Percentiles rank a stretch among this genome's conserved stretches.
phyloP scores from a whole-genome alignment of 345 rosid species.

The Cardiospermum halicacabum region DNA sequence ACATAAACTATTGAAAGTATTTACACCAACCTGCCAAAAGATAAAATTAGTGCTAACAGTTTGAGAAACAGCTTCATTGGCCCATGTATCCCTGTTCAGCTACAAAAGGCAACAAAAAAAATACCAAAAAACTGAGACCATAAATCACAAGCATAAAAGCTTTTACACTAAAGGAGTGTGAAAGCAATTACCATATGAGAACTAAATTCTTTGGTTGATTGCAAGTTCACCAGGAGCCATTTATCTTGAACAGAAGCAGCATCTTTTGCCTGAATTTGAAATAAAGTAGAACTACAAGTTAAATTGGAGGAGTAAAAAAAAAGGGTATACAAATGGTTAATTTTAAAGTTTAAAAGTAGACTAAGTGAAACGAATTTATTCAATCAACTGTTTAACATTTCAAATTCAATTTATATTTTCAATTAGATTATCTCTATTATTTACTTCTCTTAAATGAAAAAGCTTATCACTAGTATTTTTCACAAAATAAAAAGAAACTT shows the following conservation, averaged over 20 bases:
- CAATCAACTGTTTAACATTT: neutral
- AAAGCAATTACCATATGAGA: conserved; percentile 73
- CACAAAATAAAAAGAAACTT: too few species aligned
- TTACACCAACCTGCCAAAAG: conserved; percentile 88
- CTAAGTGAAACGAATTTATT: neutral
- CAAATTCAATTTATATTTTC: neutral
- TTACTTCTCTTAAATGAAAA: neutral
- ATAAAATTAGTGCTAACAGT: conserved; percentile 82
- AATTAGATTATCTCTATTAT: neutral
- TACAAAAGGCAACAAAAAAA: conserved; percentile 34
- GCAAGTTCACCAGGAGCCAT: conserved; percentile 96
- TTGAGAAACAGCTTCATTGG: conserved; percentile 89
- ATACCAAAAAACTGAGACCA: conserved; percentile 5
- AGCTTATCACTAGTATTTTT: too few species aligned
- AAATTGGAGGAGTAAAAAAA: conserved; percentile 10
- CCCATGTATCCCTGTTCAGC: conserved; percentile 99
- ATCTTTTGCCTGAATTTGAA: conserved; percentile 60
- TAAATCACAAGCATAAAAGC: neutral
- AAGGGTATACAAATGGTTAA: neutral
- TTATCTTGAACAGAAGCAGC: conserved; percentile 75
- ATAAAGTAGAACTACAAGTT: conserved; percentile 5
- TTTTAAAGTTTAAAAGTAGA: neutral
- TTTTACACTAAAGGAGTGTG: conserved; percentile 4
- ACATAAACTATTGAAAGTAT: neutral
- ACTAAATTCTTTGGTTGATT: conserved; percentile 85